Percentiles rank a stretch among this genome's conserved stretches.
Evolutionary conservation across 73 alveolate species (phyloP).

Genomic region (Blepharisma stoltei): DNA sequence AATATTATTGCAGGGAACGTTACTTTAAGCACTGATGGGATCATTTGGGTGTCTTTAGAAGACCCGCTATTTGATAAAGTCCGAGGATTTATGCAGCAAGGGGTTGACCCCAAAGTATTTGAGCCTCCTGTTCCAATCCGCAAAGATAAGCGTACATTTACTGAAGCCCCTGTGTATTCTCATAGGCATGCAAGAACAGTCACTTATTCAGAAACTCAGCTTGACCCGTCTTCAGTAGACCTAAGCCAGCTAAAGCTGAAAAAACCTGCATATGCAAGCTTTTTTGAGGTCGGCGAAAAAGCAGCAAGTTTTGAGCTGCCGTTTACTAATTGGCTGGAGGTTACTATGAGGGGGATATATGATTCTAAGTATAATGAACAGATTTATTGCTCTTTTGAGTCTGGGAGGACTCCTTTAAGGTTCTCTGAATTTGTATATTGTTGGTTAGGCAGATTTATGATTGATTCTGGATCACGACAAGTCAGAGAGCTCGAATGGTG

Average conservation of each 20-base stretch:
- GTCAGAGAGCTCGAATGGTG: slow-evolving; percentile 54
- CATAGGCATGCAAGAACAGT: not conserved
- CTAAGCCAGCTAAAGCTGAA: not conserved
- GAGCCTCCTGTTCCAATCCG: not conserved
- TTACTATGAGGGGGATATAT: slow-evolving; percentile 67
- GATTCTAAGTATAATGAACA: slow-evolving; percentile 80
- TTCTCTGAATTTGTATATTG: slow-evolving; percentile 75
- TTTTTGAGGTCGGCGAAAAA: not conserved
- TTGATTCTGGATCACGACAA: slow-evolving; percentile 52
- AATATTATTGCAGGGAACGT: not conserved
- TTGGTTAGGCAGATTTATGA: slow-evolving; percentile 67
- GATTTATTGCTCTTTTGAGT: slow-evolving; percentile 37
- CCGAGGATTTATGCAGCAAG: not conserved
- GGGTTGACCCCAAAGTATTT: not conserved
- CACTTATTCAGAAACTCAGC: not conserved
- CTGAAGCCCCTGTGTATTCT: not conserved
- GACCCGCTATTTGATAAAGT: not conserved
- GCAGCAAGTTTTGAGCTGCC: not conserved
- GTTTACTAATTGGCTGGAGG: slow-evolving; percentile 32
- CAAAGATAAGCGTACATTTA: not conserved
- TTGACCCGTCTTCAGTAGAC: not conserved
- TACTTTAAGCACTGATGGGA: not conserved
- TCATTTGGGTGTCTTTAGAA: not conserved
- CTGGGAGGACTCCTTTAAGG: slow-evolving; percentile 42
- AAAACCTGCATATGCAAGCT: not conserved